These are phyloP conservation scores for Penicillium hesseltinei DNA, from an alignment of 2,329 filamentous ascomycete species.

Conservation along the genomic window DNA sequence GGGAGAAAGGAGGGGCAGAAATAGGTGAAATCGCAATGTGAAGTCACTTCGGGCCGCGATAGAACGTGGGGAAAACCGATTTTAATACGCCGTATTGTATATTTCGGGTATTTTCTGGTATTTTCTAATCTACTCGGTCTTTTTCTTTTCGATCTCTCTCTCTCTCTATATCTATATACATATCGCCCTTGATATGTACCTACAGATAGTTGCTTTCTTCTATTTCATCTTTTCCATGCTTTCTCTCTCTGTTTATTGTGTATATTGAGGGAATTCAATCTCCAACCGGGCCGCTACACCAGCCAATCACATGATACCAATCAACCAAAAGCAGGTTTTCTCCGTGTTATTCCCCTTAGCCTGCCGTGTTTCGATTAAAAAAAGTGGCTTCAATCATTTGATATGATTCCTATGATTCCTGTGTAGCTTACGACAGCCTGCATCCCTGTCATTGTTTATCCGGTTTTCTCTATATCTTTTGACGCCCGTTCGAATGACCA, in stretches of 20 bases:
- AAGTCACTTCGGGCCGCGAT: slow-evolving; percentile 10
- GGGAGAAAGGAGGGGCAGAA: slow-evolving; percentile 13
- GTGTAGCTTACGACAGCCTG: slow-evolving; percentile 1
- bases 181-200: background rate
- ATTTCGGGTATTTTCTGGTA: background rate
- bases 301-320: slow-evolving; percentile 19
- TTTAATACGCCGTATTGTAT: background rate
- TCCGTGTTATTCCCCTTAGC: background rate
- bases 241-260: background rate
- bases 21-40: slow-evolving; percentile 6
- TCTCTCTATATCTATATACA: background rate
- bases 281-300: slow-evolving; percentile 19
- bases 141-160: background rate
- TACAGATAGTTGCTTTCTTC: background rate
- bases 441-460: background rate
- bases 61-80: slow-evolving; percentile 8
- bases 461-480: background rate
- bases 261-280: slow-evolving; percentile 7
- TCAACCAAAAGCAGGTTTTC: slow-evolving; percentile 25
- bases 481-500: background rate
- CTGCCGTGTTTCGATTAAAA: background rate
- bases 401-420: background rate
- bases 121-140: background rate
- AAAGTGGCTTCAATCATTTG: background rate
- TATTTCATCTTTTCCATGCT: background rate